Conservation (phyloP, 495 filamentous ascomycete species). For the Penicillium goetzii region DNA sequence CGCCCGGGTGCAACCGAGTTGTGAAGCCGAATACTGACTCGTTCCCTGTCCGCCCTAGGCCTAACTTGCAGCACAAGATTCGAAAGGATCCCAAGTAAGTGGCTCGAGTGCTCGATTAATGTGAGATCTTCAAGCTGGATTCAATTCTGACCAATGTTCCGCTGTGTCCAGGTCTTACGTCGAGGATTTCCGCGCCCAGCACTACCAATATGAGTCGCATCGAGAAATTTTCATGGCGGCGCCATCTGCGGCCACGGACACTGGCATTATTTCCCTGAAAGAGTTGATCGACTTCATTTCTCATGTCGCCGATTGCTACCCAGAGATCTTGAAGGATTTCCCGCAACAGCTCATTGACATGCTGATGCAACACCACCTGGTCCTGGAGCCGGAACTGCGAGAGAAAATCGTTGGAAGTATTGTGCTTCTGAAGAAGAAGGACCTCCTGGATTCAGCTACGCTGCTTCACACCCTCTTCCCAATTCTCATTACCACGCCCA, state of each 20-base stretch:
- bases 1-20: constrained; percentile 17
- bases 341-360: constrained; percentile 80
- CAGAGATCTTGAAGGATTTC: constrained; percentile 74
- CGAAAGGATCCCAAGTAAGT: constrained; percentile 76
- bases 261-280: constrained; percentile 75
- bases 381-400: constrained; percentile 77
- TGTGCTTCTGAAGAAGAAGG: constrained; percentile 85
- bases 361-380: constrained; percentile 76
- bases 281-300: constrained; percentile 89
- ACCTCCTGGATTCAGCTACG: constrained; percentile 81
- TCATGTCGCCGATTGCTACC: constrained; percentile 93
- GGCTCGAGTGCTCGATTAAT: background rate
- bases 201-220: constrained; percentile 88
- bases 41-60: constrained; percentile 47
- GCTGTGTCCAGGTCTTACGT: constrained; percentile 65
- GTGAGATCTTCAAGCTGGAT: constrained; percentile 3
- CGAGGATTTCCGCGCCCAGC: constrained; percentile 85
- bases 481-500: constrained; percentile 81
- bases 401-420: constrained; percentile 95
- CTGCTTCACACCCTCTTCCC: constrained; percentile 90
- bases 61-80: constrained; percentile 88
- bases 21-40: constrained; percentile 27
- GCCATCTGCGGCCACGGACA: constrained; percentile 73
- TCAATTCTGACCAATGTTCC: constrained; percentile 12
- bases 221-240: constrained; percentile 86